Evolutionary conservation across 2,329 filamentous ascomycete species (phyloP).

Genomic region (Phialemonium atrogriseum): DNA sequence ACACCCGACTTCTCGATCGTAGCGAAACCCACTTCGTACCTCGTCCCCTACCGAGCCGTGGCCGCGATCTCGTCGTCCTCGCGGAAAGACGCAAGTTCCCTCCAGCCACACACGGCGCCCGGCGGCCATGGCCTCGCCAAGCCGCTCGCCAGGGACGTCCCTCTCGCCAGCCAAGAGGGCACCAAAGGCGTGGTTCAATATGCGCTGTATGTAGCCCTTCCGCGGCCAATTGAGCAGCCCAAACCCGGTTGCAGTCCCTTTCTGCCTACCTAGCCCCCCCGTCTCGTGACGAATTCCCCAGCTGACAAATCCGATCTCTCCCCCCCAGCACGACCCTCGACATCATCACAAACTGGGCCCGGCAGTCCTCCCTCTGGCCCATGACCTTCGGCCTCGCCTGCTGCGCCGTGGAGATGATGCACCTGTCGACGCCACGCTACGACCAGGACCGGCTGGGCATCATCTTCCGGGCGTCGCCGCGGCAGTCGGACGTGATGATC

Average conservation of each 20-base stretch:
- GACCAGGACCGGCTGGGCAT: conserved; percentile 73
- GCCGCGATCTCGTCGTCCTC: conserved; percentile 59
- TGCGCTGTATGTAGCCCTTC: conserved; percentile 60
- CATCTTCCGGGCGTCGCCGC: conserved; percentile 58
- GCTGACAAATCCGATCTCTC: no score
- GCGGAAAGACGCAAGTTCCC: conserved; percentile 48
- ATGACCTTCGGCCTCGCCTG: conserved; percentile 85
- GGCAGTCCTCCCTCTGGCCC: conserved; percentile 79
- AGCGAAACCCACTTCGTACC: conserved; percentile 59
- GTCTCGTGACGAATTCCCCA: no score
- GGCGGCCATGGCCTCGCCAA: conserved; percentile 40
- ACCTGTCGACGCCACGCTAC: conserved; percentile 78
- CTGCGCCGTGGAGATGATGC: conserved; percentile 92
- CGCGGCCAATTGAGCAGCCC: no score
- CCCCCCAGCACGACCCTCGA: conserved; percentile 63
- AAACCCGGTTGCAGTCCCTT: no score
- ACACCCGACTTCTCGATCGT: conserved; percentile 10
- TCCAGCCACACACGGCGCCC: conserved; percentile 41
- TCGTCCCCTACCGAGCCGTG: conserved; percentile 52
- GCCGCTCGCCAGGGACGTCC: conserved; percentile 60
- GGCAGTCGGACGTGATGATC: conserved; percentile 81
- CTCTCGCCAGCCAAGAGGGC: conserved; percentile 67
- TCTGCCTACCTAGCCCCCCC: no score
- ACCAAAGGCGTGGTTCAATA: conserved; percentile 79
- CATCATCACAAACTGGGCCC: conserved; percentile 73